Base-by-base conservation (phyloP, 345 rosid genomes). In the Abelmoschus esculentus region DNA sequence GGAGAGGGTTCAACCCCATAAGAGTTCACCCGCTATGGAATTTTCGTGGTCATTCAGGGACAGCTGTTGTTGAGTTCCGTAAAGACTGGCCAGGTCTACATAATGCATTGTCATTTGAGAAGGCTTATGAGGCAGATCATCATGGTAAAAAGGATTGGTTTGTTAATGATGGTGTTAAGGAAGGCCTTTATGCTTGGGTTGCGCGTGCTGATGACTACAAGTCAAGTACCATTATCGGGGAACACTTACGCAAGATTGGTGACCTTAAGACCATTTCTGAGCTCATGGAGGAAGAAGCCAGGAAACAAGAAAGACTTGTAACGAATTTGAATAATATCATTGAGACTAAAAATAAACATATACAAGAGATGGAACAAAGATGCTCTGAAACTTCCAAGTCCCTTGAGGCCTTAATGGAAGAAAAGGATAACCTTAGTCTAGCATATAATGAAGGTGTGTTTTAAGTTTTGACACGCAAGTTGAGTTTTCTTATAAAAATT, bases 11-110 rank as follows among this genome's bases (percentile, higher is more conserved):
- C 76, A 95, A 90, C 70, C 96, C 96, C 2, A 75, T 54, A 38
- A 86, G 99, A 72, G 99, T 95, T 74, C 86, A 75, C 75, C 85
- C 99, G 0, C 79, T 95, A 32, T 95, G 98, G 98, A 93, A 84
- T 71, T 85, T 73, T 72, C 79, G 78, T 4, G 99, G 99, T 66
- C 96, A 91, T 79, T 95, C 97, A 28, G 99, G 99, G 74, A 69
- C 74, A 3, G 98, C 92, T 52, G 74, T 84, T 63, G 96, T 95
- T 61, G 98, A 95, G 73, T 95, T 95, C 76, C 80, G 75, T 55
- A 91, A 83, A 83, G 96, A 87, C 71, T 95, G 99, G 98, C 93
- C 85, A 12, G 96, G 99, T 62, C 82, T 95, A 58, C 85, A 87
- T 66, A 91, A 95, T 85, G 99, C 99, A 50, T 74, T 91, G 73